Conservation (phyloP, 169 alveolate genomes). For the Blepharisma undulans region DNA sequence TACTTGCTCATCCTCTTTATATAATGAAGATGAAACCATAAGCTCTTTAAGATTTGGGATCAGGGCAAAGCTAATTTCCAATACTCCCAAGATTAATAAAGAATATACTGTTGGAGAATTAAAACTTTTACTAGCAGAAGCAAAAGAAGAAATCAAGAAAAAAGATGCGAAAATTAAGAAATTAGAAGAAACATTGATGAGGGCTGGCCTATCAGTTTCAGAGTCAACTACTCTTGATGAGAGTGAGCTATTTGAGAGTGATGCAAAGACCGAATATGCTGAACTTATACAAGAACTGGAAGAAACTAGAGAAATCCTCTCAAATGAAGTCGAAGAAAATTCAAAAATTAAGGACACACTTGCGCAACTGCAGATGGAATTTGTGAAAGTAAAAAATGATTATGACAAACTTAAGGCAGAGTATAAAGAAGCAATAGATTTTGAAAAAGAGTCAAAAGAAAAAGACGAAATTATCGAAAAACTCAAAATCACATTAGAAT, state of each 20-base stretch:
- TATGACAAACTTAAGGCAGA: not conserved
- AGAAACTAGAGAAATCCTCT: not conserved
- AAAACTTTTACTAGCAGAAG: slow-evolving; percentile 62
- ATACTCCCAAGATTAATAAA: slow-evolving; percentile 83
- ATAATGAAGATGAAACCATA: slow-evolving; percentile 59
- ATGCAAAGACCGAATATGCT: not conserved
- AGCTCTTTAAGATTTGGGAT: slow-evolving; percentile 65
- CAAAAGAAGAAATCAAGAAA: slow-evolving; percentile 59
- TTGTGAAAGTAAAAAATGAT: not conserved
- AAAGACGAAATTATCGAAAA: not conserved
- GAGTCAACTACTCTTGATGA: not conserved
- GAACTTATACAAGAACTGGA: not conserved
- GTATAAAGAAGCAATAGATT: not conserved
- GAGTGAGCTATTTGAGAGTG: not conserved
- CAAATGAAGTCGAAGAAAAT: not conserved
- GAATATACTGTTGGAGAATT: slow-evolving; percentile 78
- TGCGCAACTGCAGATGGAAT: not conserved
- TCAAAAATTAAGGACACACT: not conserved
- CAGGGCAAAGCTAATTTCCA: slow-evolving; percentile 64
- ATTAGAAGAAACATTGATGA: slow-evolving; percentile 47
- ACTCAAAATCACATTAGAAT: not conserved
- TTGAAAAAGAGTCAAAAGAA: not conserved
- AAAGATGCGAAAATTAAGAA: slow-evolving; percentile 45
- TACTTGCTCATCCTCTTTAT: slow-evolving; percentile 56
- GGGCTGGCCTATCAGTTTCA: not conserved